Conservation (phyloP, 2,329 filamentous ascomycete species). For the Elsinoe ampelina region DNA sequence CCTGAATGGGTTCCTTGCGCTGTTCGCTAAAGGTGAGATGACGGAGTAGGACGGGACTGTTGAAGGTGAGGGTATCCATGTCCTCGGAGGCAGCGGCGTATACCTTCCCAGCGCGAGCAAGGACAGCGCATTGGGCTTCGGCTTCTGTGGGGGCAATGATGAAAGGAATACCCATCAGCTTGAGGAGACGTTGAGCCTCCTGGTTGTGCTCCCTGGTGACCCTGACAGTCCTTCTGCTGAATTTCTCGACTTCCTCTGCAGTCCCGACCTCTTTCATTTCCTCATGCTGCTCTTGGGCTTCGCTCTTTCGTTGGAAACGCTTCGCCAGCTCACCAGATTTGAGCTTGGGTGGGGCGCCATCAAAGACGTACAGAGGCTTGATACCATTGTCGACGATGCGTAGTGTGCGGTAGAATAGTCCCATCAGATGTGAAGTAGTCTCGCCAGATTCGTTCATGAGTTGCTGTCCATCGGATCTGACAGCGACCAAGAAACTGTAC, state of each 20-base stretch:
- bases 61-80: conserved; percentile 97
- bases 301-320: conserved; percentile 87
- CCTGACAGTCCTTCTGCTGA: conserved; percentile 81
- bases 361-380: conserved; percentile 96
- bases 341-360: conserved; percentile 90
- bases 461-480: conserved; percentile 92
- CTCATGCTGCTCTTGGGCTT: conserved; percentile 80
- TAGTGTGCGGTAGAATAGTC: conserved; percentile 97
- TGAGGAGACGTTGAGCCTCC: conserved; percentile 83
- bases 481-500: conserved; percentile 96
- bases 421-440: conserved; percentile 97
- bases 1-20: conserved; percentile 93
- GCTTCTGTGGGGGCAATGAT: conserved; percentile 94
- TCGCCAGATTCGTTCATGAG: conserved; percentile 91
- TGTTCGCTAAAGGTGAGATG: conserved; percentile 97
- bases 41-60: conserved; percentile 78
- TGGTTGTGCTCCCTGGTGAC: conserved; percentile 96
- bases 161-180: conserved; percentile 92
- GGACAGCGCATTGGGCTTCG: conserved; percentile 87
- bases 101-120: conserved; percentile 86
- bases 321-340: conserved; percentile 96
- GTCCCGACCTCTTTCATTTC: conserved; percentile 97
- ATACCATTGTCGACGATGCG: conserved; percentile 98
- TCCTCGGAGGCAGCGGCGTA: conserved; percentile 96
- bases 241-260: conserved; percentile 96